Evolutionary conservation across 2,329 filamentous ascomycete species (phyloP).

Genomic region (Fusarium sp.): DNA sequence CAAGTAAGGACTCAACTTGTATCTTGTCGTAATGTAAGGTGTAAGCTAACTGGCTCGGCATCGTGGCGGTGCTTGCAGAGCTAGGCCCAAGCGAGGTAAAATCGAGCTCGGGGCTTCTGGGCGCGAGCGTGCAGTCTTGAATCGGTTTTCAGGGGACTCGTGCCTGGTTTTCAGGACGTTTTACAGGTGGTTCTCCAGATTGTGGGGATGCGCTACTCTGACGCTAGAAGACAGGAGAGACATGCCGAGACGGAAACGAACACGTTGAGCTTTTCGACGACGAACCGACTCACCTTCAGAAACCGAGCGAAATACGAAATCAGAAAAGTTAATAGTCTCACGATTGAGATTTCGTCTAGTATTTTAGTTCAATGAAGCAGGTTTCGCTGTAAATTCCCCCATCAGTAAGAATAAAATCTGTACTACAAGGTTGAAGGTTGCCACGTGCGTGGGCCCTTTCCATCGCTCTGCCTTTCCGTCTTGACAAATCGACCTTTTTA

Average conservation of each 20-base stretch:
- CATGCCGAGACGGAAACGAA: constrained; percentile 46
- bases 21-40: constrained; percentile 26
- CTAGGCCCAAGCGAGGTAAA: constrained; percentile 21
- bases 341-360: constrained; percentile 18
- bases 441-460: constrained; percentile 51
- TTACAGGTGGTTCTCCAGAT: constrained; percentile 24
- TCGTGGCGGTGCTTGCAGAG: constrained; percentile 38
- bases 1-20: constrained; percentile 16
- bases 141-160: constrained; percentile 24
- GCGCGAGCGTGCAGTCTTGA: constrained; percentile 10
- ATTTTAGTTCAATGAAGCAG: not conserved
- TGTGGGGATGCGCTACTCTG: constrained; percentile 36
- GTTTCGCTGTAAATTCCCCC: not conserved
- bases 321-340: constrained; percentile 17
- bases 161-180: constrained; percentile 9
- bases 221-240: constrained; percentile 33
- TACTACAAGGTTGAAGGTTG: constrained; percentile 38
- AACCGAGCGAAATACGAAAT: constrained; percentile 8
- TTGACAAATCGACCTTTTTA: constrained; percentile 45
- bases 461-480: constrained; percentile 46
- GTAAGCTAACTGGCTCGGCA: constrained; percentile 39
- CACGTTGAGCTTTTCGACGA: constrained; percentile 48
- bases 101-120: not conserved
- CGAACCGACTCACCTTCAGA: constrained; percentile 3
- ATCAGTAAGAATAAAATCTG: constrained; percentile 3